Conservation (phyloP, 768 basidiomycete genomes). For the Pleurotus tuoliensis region DNA sequence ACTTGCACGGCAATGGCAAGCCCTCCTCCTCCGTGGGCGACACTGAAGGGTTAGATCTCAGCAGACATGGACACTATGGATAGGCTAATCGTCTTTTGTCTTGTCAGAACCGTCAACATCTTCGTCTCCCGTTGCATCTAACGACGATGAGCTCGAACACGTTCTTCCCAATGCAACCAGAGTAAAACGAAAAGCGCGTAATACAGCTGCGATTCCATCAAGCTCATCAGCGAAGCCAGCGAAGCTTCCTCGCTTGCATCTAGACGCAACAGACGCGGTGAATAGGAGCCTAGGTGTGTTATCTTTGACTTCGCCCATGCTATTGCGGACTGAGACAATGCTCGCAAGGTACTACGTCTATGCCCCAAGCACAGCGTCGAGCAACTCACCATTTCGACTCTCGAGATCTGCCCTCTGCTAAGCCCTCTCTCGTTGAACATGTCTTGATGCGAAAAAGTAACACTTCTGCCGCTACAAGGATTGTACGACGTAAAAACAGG, state of each 20-base stretch:
- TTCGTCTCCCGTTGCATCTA: not conserved
- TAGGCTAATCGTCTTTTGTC: too few relatives aligned
- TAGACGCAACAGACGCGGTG: not conserved
- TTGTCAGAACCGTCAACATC: not conserved
- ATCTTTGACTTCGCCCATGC: not conserved
- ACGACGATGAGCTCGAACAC: not conserved
- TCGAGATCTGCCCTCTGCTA: not conserved
- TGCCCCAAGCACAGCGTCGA: not conserved
- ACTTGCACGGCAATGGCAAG: not conserved
- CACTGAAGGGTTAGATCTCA: constrained; percentile 6
- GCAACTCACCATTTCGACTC: not conserved
- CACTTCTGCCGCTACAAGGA: not conserved
- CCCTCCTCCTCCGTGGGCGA: constrained; percentile 10
- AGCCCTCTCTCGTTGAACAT: not conserved
- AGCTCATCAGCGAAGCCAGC: not conserved
- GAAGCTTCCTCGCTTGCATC: not conserved
- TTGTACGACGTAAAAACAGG: not conserved
- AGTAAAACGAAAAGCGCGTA: not conserved
- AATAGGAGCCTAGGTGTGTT: not conserved
- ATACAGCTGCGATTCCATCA: not conserved
- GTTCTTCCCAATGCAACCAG: not conserved
- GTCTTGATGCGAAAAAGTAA: not conserved
- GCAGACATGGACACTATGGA: not conserved
- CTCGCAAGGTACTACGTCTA: not conserved
- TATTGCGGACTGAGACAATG: not conserved